phyloP scores from a whole-genome alignment of 345 rosid species.

The Ailanthus altissimus region DNA sequence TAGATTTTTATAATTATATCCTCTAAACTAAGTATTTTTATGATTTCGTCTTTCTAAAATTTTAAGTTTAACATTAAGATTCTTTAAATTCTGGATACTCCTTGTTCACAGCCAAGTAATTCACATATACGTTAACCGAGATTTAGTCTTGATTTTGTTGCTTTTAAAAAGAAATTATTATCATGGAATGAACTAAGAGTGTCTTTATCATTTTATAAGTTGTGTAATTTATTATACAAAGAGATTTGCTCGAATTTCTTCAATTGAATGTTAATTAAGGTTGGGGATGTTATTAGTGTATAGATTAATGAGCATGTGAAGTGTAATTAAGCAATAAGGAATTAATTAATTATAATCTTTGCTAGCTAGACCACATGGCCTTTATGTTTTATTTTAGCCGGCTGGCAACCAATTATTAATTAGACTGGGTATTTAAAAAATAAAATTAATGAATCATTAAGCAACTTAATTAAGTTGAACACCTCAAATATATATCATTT shows the following conservation, averaged over 20 bases:
- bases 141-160: background rate
- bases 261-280: background rate
- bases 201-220: background rate
- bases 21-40: too few relatives aligned
- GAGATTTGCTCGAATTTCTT: background rate
- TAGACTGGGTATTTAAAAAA: background rate
- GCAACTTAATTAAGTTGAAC: constrained; percentile 19
- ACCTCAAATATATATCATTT: background rate
- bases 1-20: too few relatives aligned
- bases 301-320: background rate
- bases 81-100: too few relatives aligned
- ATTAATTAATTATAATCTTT: too few relatives aligned
- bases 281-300: background rate
- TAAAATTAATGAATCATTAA: constrained; percentile 18
- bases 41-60: too few relatives aligned
- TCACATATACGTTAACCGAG: background rate
- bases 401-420: constrained; percentile 27
- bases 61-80: too few relatives aligned
- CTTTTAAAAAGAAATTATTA: background rate
- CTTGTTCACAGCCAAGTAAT: too few relatives aligned
- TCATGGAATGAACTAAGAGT: background rate
- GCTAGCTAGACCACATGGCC: constrained; percentile 6
- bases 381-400: constrained; percentile 20
- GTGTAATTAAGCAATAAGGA: background rate
- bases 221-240: background rate